Base-by-base conservation (phyloP, 2,329 filamentous ascomycete genomes). In the Periconia sp. region DNA sequence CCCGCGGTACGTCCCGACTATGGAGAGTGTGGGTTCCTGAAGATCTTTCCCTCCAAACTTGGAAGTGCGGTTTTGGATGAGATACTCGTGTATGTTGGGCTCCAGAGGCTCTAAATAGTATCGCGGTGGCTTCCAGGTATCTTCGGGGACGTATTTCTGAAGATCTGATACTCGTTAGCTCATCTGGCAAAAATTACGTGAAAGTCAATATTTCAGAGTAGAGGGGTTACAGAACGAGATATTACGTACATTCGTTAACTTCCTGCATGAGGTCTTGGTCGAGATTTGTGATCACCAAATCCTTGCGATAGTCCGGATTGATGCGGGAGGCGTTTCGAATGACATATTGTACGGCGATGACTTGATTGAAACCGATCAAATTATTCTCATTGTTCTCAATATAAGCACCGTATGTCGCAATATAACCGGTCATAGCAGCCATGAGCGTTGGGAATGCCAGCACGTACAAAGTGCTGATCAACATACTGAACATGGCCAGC, bases 361-460 rank as follows among this genome's bases (percentile, higher is more conserved):
- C 50, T 23, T 64, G 62, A 3, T 45, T 31, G 50, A 57, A 64
- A 13, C 62, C 62, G n/a, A 69, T 64, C n/a, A 72, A 55, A 49
- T 68, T 66, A 2, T 53, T 37, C 1, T 62, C 51, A 8, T 45
- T 48, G n/a, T 70, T 61, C 27, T 69, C 58, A 14, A 71, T 41
- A 45, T 71, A 72, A 13, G 65, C 59, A 45, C 64, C 52, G 31
- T 60, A 68, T 3, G 63, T 68, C 33, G 64, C 65, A 14, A 73
- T 69, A 49, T 75, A 76, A n/a, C 73, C 74, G 13, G 70, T 74
- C 70, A 75, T 73, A 5, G 73, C 73, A 3, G 64, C 68, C 58
- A 74, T 63, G 9, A 74, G 57, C 2, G 73, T 75, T 15, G 73
- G 72, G 27, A 74, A 70, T 7, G 63, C 56, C 8, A 75, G 55